Base-by-base conservation (phyloP, 148 eudicot species). In the Chenopodium quinoa region DNA sequence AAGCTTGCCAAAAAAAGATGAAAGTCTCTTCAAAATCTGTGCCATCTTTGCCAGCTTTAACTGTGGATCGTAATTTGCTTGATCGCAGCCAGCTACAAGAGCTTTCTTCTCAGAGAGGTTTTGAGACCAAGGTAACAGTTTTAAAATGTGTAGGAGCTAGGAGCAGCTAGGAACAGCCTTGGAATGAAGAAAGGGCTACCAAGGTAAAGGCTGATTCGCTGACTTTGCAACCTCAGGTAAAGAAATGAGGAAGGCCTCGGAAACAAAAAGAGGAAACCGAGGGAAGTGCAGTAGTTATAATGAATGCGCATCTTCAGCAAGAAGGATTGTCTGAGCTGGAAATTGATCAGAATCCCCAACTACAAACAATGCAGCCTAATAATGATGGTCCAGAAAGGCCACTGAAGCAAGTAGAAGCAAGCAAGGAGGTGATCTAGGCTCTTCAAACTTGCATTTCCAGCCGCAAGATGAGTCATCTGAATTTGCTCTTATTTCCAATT, bases 41-140 rank as follows among this genome's bases (percentile, higher is more conserved):
- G 46, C 19, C 62, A 68, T 16, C 29, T 29, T 47, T 73, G 31
- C 48, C 52, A 40, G 32, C 47, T 77, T 37, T 23, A 14, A 9
- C 25, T 27, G 71, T 67, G 29, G 29, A 74, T 50, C 17, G 47
- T 19, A 68, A 29, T 58, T 27, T 29, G 58, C 44, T 68, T 27
- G 47, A 78, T 22, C 60, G 7, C 14, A 47, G 17, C 22, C 47
- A 29, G 47, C 23, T 77, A 37, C 10, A 2, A 27, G 37, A 48
- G 23, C 64, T 27, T 67, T 67, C 47, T 27, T 44, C 81, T 19
- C 40, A 47, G 46, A 68, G 27, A 44, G 74, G 47, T 78, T 14
- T 31, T 50, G 74, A 67, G 74, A 68, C 81, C 29, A 29, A 78
- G 81, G 74, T 68, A 78, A 56, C 22, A 56, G 22, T 22, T 9